Conservation (phyloP, 176 grass and related monocot species). For the Bonia amplexicaulis region DNA sequence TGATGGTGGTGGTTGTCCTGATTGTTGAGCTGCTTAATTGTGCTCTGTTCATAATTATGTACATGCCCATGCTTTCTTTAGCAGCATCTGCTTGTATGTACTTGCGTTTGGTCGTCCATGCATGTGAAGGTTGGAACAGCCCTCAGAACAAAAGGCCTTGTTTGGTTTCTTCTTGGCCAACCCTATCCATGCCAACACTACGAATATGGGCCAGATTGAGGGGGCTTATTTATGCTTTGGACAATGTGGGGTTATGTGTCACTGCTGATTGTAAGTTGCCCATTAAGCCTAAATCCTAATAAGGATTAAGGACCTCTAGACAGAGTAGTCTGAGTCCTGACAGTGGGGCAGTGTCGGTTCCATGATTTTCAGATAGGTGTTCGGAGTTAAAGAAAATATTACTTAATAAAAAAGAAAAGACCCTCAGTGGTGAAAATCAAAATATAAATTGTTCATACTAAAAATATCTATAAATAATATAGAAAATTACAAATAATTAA, state of each 20-base stretch:
- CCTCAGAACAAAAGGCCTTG: not conserved
- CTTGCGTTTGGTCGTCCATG: not conserved
- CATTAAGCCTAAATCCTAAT: not conserved
- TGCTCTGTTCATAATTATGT: not conserved
- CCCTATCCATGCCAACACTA: not conserved
- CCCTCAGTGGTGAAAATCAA: too few relatives aligned
- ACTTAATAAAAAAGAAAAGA: too few relatives aligned
- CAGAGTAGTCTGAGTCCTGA: not conserved
- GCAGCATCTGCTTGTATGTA: not conserved
- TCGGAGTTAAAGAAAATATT: too few relatives aligned
- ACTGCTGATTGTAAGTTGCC: not conserved
- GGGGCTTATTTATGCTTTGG: not conserved
- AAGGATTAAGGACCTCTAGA: not conserved
- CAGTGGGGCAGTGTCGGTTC: not conserved
- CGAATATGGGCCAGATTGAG: too few relatives aligned
- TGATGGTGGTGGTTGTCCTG: not conserved
- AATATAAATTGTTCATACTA: too few relatives aligned
- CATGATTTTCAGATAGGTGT: too few relatives aligned
- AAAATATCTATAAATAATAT: too few relatives aligned
- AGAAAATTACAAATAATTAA: too few relatives aligned
- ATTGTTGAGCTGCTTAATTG: not conserved
- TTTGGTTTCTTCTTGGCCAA: not conserved
- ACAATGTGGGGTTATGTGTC: not conserved
- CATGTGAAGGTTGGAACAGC: not conserved
- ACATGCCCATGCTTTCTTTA: not conserved